phyloP scores from a whole-genome alignment of 2,329 filamentous ascomycete genomes.

The Biscogniauxia marginata region DNA sequence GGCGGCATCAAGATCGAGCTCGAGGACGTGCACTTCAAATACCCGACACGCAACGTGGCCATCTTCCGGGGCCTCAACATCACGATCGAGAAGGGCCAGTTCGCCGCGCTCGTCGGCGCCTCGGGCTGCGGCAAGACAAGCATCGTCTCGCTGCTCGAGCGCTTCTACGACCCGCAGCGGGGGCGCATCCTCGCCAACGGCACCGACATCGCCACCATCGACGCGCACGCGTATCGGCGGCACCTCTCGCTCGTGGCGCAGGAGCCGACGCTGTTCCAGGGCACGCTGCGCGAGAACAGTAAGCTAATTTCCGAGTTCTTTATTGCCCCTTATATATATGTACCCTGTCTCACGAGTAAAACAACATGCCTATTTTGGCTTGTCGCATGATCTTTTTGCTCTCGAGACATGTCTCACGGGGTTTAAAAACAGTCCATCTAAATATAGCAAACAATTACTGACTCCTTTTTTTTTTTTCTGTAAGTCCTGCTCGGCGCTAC shows the following conservation, averaged over 20 bases:
- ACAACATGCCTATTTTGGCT: too few relatives aligned
- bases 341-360: too few relatives aligned
- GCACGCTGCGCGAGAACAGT: slow-evolving; percentile 61
- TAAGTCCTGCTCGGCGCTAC: slow-evolving; percentile 64
- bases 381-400: too few relatives aligned
- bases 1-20: slow-evolving; percentile 58
- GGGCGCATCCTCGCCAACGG: slow-evolving; percentile 67
- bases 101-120: slow-evolving; percentile 67
- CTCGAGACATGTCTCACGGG: too few relatives aligned
- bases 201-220: slow-evolving; percentile 56
- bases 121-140: slow-evolving; percentile 73
- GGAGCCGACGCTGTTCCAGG: slow-evolving; percentile 71
- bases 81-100: slow-evolving; percentile 66
- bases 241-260: slow-evolving; percentile 71
- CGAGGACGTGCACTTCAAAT: slow-evolving; percentile 57
- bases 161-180: slow-evolving; percentile 67
- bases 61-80: slow-evolving; percentile 63
- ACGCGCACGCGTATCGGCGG: slow-evolving; percentile 61
- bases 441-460: too few relatives aligned
- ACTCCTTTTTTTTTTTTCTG: too few relatives aligned
- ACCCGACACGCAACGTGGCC: slow-evolving; percentile 55
- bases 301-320: too few relatives aligned
- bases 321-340: too few relatives aligned
- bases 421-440: too few relatives aligned
- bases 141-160: slow-evolving; percentile 63